Base-by-base conservation (phyloP, 2,329 filamentous ascomycete genomes). In the Acarospora socialis region DNA sequence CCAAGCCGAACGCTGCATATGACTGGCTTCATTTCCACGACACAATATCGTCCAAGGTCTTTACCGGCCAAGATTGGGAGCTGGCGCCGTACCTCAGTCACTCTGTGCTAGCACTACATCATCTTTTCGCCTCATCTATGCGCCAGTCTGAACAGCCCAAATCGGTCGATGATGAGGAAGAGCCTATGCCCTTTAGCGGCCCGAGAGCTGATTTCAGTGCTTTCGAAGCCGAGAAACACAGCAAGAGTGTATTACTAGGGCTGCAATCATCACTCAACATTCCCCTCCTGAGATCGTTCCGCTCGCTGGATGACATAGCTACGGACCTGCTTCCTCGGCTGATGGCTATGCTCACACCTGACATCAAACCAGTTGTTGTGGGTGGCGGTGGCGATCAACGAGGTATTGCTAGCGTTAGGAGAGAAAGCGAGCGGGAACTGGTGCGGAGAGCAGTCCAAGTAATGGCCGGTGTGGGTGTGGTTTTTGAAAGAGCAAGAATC, bases 1-100 rank as follows among this genome's bases (percentile, higher is more conserved):
- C 77, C 20, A 98, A 98, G 50, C 92, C 92, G 0, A 75, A 78
- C 43, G 61, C 70, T 1, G 82, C 82, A 1, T 92, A 93, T 53
- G 87, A 94, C 48, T 98, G 90, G 90, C 70, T 98, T 34, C 67
- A 92, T 53, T 95, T 98, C 55, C 81, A 94, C 54, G 90, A 95
- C 47, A 63, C 65, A 1, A 75, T 92, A 40, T 83, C 82, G 15
- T 75, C 77, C 1, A 73, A 77, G 22, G 68, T 95, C 1, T 92
- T 77, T 50, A 62, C 73, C n/a, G 76, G 71, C 37, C 87, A 94
- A 52, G 86, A 92, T 34, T 98, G 90, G 81, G 90, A 98, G 54
- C 62, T 98, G 10, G 72, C 70, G 1, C 77, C 82, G 0, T 98
- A 98, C 52, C 69, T 95, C 29, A 81, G 77, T 46, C 81, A 90